Conservation (phyloP, 2,329 filamentous ascomycete species). For the Fusarium anguioides region DNA sequence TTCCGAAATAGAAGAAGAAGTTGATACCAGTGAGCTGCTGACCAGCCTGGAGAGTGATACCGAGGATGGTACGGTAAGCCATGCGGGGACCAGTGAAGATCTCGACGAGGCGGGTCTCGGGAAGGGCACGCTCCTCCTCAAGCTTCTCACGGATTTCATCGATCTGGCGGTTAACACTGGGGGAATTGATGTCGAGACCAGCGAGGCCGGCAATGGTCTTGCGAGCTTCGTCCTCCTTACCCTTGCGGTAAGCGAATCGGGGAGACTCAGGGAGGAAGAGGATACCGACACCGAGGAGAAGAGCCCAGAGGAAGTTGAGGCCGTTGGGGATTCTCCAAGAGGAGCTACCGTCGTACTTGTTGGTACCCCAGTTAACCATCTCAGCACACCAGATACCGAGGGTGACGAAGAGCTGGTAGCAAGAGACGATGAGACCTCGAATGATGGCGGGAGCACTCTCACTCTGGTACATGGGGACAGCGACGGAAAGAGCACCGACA, state of each 20-base stretch:
- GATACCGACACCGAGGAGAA: slow-evolving; percentile 62
- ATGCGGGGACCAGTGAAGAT: slow-evolving; percentile 76
- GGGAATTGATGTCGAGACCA: slow-evolving; percentile 54
- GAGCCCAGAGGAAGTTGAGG: slow-evolving; percentile 66
- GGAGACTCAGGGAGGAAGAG: slow-evolving; percentile 67
- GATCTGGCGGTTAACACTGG: slow-evolving; percentile 60
- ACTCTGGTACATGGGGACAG: slow-evolving; percentile 75
- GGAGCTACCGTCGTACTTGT: slow-evolving; percentile 56
- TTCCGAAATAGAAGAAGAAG: slow-evolving; percentile 75
- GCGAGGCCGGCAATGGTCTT: slow-evolving; percentile 59
- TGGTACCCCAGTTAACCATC: slow-evolving; percentile 71
- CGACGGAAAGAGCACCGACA: slow-evolving; percentile 72
- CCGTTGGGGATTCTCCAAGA: slow-evolving; percentile 73
- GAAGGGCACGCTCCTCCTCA: slow-evolving; percentile 57
- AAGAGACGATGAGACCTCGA: slow-evolving; percentile 70
- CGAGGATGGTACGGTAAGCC: slow-evolving; percentile 71
- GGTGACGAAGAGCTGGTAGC: slow-evolving; percentile 77
- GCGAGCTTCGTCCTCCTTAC: slow-evolving; percentile 61
- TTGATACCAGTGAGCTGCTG: slow-evolving; percentile 72
- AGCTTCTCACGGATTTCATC: slow-evolving; percentile 64
- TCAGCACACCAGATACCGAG: slow-evolving; percentile 71
- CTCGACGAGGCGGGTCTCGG: slow-evolving; percentile 64
- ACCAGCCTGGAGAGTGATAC: slow-evolving; percentile 71
- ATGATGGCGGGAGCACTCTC: slow-evolving; percentile 74
- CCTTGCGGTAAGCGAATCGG: slow-evolving; percentile 61